Conservation (phyloP, 805 yeast species). For the Candida loeiensis region DNA sequence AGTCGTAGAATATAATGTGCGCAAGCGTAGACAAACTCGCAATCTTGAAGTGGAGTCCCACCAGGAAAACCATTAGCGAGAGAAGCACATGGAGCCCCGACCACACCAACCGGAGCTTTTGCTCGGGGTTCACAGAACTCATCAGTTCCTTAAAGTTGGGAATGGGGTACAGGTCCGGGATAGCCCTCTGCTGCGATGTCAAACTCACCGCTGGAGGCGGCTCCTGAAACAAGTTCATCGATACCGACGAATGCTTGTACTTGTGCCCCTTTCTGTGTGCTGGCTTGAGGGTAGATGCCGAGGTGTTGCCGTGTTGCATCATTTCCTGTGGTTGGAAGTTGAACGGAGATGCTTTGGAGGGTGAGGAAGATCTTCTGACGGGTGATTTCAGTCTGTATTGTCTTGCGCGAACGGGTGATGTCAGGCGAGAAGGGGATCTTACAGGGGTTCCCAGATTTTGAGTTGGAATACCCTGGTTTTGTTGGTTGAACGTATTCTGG, state of each 20-base stretch:
- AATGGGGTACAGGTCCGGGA: constrained; percentile 66
- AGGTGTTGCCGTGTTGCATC: constrained; percentile 26
- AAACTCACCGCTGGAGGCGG: constrained; percentile 51
- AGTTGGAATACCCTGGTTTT: background rate
- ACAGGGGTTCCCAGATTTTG: no score
- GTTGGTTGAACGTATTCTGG: background rate
- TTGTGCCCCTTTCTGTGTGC: constrained; percentile 90
- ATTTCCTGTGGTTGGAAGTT: constrained; percentile 57
- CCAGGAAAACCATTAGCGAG: constrained; percentile 53
- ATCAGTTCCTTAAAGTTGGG: constrained; percentile 67
- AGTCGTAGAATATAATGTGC: constrained; percentile 83
- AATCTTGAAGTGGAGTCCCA: constrained; percentile 57
- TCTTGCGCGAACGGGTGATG: constrained; percentile 29
- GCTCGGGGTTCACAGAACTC: constrained; percentile 55
- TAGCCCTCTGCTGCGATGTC: constrained; percentile 55
- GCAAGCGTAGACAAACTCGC: constrained; percentile 72
- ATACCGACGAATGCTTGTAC: constrained; percentile 93
- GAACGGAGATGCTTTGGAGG: constrained; percentile 44
- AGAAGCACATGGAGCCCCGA: constrained; percentile 53
- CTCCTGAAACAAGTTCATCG: constrained; percentile 93
- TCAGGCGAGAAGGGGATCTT: constrained; percentile 16
- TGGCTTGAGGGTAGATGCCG: constrained; percentile 41
- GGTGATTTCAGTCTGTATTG: constrained; percentile 32
- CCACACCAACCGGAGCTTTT: constrained; percentile 57
- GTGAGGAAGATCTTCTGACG: constrained; percentile 19